These are phyloP conservation scores for Leccinum broughii DNA, from an alignment of 768 basidiomycete species.

Conservation along the genomic window DNA sequence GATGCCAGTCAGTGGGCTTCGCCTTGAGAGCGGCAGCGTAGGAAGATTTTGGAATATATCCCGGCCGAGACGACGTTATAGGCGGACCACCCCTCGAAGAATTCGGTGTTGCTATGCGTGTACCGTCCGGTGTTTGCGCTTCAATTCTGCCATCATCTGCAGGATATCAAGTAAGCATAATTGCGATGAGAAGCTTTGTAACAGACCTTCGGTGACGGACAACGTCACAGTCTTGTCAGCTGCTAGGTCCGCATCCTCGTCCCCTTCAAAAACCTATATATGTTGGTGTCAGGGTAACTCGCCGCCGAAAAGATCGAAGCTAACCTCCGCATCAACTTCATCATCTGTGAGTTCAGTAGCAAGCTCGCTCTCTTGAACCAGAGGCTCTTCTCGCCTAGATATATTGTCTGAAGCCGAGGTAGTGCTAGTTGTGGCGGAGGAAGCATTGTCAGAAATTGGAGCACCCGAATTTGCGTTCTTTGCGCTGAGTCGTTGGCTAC, in stretches of 20 bases:
- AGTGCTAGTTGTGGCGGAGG: conserved; percentile 26
- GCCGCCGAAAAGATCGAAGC: not conserved
- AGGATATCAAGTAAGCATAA: conserved; percentile 8
- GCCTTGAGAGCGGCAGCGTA: conserved; percentile 95
- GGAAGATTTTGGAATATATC: conserved; percentile 52
- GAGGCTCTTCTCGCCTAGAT: conserved; percentile 44
- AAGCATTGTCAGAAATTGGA: conserved; percentile 14
- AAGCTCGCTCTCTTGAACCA: conserved; percentile 62
- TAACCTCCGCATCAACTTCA: conserved; percentile 75
- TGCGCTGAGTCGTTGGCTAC: conserved; percentile 82
- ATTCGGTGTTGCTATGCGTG: conserved; percentile 86
- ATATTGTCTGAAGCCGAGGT: conserved; percentile 29
- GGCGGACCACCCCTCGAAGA: conserved; percentile 45
- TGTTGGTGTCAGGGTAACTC: conserved; percentile 16
- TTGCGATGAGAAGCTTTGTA: not conserved
- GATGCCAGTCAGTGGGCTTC: conserved; percentile 94
- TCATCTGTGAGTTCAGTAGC: conserved; percentile 82
- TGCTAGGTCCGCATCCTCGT: conserved; percentile 70
- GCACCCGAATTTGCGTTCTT: conserved; percentile 44
- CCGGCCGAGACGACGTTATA: conserved; percentile 34
- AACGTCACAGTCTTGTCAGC: conserved; percentile 86
- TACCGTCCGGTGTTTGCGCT: conserved; percentile 96
- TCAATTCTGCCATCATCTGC: conserved; percentile 90
- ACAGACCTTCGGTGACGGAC: conserved; percentile 73
- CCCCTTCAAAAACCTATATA: conserved; percentile 77